Conservation (phyloP, 2,329 filamentous ascomycete species). For the Fusarium sp. region DNA sequence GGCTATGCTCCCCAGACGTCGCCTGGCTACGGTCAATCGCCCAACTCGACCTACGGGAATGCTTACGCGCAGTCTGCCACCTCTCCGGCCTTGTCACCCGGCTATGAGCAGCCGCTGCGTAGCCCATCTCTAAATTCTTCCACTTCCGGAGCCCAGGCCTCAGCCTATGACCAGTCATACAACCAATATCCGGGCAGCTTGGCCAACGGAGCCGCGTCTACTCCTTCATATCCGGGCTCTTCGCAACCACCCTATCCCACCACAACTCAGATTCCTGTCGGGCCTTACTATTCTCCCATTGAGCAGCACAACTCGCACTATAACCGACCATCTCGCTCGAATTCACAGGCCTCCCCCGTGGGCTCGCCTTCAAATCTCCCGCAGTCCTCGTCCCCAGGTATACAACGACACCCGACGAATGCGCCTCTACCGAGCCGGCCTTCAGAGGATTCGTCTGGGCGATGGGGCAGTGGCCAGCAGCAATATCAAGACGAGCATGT, state of each 20-base stretch:
- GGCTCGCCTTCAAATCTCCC: conserved; percentile 55
- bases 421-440: conserved; percentile 65
- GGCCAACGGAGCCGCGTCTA: conserved; percentile 52
- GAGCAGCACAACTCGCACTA: conserved; percentile 59
- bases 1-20: conserved; percentile 52
- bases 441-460: conserved; percentile 51
- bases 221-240: conserved; percentile 47
- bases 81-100: conserved; percentile 45
- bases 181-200: conserved; percentile 50
- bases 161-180: conserved; percentile 51
- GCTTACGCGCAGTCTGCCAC: conserved; percentile 41
- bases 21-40: conserved; percentile 50
- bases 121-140: conserved; percentile 48
- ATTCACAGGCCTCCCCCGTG: conserved; percentile 58
- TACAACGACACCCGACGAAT: conserved; percentile 66
- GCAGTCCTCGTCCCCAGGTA: conserved; percentile 53
- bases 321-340: conserved; percentile 56
- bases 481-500: conserved; percentile 50
- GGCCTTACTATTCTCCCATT: conserved; percentile 57
- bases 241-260: conserved; percentile 61
- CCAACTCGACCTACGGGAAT: conserved; percentile 48
- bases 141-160: conserved; percentile 40
- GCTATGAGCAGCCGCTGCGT: conserved; percentile 54
- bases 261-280: conserved; percentile 61
- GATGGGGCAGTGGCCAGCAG: conserved; percentile 51